Evolutionary conservation across 1,284 basidiomycete genomes (phyloP).

Genomic region (Stygiomarasmius scandens): DNA sequence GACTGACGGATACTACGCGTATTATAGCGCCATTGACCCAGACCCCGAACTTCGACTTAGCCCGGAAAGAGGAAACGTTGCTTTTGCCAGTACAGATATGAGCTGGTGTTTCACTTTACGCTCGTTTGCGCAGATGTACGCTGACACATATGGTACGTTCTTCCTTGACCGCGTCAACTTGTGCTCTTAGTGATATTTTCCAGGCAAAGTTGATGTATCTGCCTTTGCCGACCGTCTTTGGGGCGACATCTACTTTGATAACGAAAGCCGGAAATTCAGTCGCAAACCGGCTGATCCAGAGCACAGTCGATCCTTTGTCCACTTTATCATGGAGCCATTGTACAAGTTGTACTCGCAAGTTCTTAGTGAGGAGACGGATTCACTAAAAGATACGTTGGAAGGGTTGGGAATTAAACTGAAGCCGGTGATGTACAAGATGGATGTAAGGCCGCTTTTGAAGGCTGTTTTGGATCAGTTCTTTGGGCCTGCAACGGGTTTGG

Average conservation of each 20-base stretch:
- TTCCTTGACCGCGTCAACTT: background rate
- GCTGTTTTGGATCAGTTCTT: slow-evolving; percentile 96
- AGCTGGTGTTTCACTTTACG: slow-evolving; percentile 96
- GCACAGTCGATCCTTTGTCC: slow-evolving; percentile 86
- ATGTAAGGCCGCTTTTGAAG: slow-evolving; percentile 92
- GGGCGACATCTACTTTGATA: slow-evolving; percentile 97
- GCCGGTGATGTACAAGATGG: slow-evolving; percentile 97
- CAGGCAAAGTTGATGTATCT: slow-evolving; percentile 64
- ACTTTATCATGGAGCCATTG: slow-evolving; percentile 95
- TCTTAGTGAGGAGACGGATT: slow-evolving; percentile 87
- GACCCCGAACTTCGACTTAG: slow-evolving; percentile 87
- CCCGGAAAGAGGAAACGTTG: slow-evolving; percentile 95
- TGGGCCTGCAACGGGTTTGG: slow-evolving; percentile 83
- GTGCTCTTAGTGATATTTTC: too few species aligned
- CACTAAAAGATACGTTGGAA: slow-evolving; percentile 80
- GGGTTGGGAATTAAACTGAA: slow-evolving; percentile 87
- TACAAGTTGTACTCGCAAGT: slow-evolving; percentile 98
- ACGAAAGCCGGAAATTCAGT: slow-evolving; percentile 84
- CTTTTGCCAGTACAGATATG: slow-evolving; percentile 97
- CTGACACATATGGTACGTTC: slow-evolving; percentile 78
- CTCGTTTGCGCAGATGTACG: slow-evolving; percentile 96
- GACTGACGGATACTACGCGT: slow-evolving; percentile 5
- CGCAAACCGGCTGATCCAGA: slow-evolving; percentile 85
- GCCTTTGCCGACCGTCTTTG: slow-evolving; percentile 88
- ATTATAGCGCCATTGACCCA: slow-evolving; percentile 81